These are phyloP conservation scores for Saitozyma sp. DNA, from an alignment of 768 basidiomycete species.

Conservation along the genomic window DNA sequence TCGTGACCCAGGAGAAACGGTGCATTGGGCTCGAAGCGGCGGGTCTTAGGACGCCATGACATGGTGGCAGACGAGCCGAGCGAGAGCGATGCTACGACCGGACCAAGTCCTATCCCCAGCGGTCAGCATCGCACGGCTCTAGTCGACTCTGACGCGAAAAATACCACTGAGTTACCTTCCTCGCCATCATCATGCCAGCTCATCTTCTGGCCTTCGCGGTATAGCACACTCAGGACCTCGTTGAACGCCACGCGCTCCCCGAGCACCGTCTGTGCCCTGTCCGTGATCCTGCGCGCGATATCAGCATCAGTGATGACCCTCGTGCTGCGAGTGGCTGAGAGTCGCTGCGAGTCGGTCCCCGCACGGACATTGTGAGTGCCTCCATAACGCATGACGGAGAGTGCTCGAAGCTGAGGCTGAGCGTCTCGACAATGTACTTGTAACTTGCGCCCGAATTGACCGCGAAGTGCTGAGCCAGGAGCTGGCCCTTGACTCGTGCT, in stretches of 20 bases:
- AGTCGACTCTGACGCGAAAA: neutral
- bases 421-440: constrained; percentile 43
- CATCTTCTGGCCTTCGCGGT: constrained; percentile 44
- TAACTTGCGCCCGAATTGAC: constrained; percentile 37
- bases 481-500: constrained; percentile 22
- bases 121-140: constrained; percentile 1
- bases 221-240: constrained; percentile 44
- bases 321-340: too few relatives aligned
- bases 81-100: constrained; percentile 42
- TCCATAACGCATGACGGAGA: constrained; percentile 23
- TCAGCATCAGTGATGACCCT: too few relatives aligned
- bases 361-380: constrained; percentile 21
- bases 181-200: constrained; percentile 52
- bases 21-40: constrained; percentile 8
- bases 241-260: constrained; percentile 35
- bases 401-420: constrained; percentile 34
- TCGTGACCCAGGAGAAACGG: constrained; percentile 9
- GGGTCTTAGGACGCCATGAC: constrained; percentile 37
- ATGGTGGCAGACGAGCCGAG: constrained; percentile 47
- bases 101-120: constrained; percentile 36
- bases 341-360: too few relatives aligned
- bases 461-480: constrained; percentile 43
- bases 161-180: constrained; percentile 19
- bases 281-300: too few relatives aligned
- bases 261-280: constrained; percentile 4